These are phyloP conservation scores for Leptoxyphium fumago DNA, from an alignment of 2,329 filamentous ascomycete species.

Conservation along the genomic window DNA sequence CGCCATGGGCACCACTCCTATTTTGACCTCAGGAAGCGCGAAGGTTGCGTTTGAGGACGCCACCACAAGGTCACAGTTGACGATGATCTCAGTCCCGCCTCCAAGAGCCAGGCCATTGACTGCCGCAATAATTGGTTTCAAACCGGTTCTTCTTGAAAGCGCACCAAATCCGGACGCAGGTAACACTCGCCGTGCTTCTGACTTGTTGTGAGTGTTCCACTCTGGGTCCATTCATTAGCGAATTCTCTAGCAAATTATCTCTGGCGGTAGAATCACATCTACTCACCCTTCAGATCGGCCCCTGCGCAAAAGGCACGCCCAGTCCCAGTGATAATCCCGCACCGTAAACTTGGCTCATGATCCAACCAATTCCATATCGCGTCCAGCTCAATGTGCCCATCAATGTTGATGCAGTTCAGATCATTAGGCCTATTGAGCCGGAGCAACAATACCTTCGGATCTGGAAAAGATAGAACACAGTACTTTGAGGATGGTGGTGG, in stretches of 20 bases:
- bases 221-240: slow-evolving; percentile 5
- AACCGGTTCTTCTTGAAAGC: slow-evolving; percentile 49
- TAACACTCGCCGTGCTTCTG: slow-evolving; percentile 10
- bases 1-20: slow-evolving; percentile 56
- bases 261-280: neutral
- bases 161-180: slow-evolving; percentile 45
- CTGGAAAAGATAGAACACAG: slow-evolving; percentile 18
- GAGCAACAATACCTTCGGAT: slow-evolving; percentile 18
- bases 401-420: slow-evolving; percentile 21
- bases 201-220: slow-evolving; percentile 9
- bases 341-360: slow-evolving; percentile 15
- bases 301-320: slow-evolving; percentile 23
- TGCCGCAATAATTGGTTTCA: slow-evolving; percentile 63
- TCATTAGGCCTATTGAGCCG: slow-evolving; percentile 21
- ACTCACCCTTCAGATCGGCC: slow-evolving; percentile 21
- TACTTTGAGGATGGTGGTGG: neutral
- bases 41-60: slow-evolving; percentile 46
- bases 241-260: neutral
- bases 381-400: slow-evolving; percentile 18
- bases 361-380: slow-evolving; percentile 20
- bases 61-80: slow-evolving; percentile 59
- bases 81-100: slow-evolving; percentile 61
- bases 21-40: slow-evolving; percentile 54
- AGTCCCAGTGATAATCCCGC: slow-evolving; percentile 21
- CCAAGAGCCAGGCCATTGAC: slow-evolving; percentile 64